Base-by-base conservation (phyloP, 192 early-diverging fungal genomes). In the Coemansia sp. region DNA sequence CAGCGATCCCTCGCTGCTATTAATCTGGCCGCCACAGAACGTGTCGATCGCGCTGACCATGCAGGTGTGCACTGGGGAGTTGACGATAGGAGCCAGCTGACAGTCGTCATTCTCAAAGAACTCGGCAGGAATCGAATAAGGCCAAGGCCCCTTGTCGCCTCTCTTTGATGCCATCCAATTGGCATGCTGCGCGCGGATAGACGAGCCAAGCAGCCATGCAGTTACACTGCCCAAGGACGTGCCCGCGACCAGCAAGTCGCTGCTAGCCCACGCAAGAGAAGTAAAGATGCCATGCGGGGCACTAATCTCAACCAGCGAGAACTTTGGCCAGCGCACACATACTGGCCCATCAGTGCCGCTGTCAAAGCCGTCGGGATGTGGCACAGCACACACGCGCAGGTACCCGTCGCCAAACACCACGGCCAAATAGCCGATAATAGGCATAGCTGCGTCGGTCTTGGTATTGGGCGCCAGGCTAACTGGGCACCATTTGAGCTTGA, bases 401-500 rank as follows among this genome's bases (percentile, higher is more conserved):
- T 46, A 38, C 1, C 81, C 81, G 49, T 83, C 81, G 47, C 72
- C 81, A 75, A 83, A 83, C 29, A 68, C 58, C 0, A 70, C 76
- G 1, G 81, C 81, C 63, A 83, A 18, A 12, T 69, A 11, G 2
- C 81, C 81, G 20, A 74, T 10, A 13, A 65, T 36, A 15, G 53
- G 50, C 31, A 66, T 31, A 49, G 62, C 38, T 24, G 66, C 33
- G 11, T 47, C n/a, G 2, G 22, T 10, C 27, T 20, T n/a, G 38
- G 10, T 64, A 6, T 11, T 18, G 10, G 61, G 24, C 1, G 57
- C 13, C 7, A 73, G 53, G 36, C 79, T 69, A 22, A 78, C 49
- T 6, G 81, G 81, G 62, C 81, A 83, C 81, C 81, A 83, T 13
- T 68, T 64, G 33, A 78, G 50, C 29, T 46, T 55, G 5, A 70